Conservation (phyloP, 2,329 filamentous ascomycete species). For the Aspergillus ochraceoroseus region DNA sequence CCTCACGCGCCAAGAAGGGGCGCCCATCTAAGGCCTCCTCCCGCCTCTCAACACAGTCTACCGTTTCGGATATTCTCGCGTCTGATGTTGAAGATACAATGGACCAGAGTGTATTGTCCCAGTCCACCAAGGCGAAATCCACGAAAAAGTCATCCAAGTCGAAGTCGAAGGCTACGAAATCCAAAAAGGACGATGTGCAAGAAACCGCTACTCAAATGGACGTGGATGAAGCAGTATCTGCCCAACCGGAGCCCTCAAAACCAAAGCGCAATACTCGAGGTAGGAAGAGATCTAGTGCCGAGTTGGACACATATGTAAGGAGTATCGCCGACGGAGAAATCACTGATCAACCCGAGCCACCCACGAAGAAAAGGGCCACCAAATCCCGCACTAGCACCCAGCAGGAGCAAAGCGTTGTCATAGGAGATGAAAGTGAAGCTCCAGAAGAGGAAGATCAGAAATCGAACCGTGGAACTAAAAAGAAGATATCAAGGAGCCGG, state of each 20-base stretch:
- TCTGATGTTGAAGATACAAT: conserved; percentile 49
- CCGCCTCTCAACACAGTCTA: conserved; percentile 55
- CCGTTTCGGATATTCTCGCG: conserved; percentile 43
- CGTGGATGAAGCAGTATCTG: conserved; percentile 26
- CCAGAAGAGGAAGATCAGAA: conserved; percentile 36
- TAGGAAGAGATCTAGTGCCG: conserved; percentile 61
- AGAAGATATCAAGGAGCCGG: conserved; percentile 39
- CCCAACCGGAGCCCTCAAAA: conserved; percentile 31
- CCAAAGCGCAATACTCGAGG: conserved; percentile 42
- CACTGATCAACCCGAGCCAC: conserved; percentile 35
- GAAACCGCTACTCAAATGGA: conserved; percentile 42
- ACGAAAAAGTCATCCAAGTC: conserved; percentile 42
- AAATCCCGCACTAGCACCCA: conserved; percentile 49
- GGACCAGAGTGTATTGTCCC: conserved; percentile 54
- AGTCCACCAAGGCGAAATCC: conserved; percentile 51
- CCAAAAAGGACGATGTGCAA: conserved; percentile 39
- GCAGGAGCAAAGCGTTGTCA: conserved; percentile 35
- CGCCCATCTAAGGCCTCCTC: conserved; percentile 66
- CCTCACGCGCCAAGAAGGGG: conserved; percentile 51
- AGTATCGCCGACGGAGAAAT: conserved; percentile 15
- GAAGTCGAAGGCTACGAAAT: conserved; percentile 35
- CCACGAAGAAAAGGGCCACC: conserved; percentile 57
- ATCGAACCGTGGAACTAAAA: conserved; percentile 45
- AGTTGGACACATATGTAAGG: conserved; percentile 38
- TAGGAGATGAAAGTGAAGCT: conserved; percentile 12